These are phyloP conservation scores for Stagonosporopsis cucurbitacearum DNA, from an alignment of 2,329 filamentous ascomycete genomes.

Conservation along the genomic window DNA sequence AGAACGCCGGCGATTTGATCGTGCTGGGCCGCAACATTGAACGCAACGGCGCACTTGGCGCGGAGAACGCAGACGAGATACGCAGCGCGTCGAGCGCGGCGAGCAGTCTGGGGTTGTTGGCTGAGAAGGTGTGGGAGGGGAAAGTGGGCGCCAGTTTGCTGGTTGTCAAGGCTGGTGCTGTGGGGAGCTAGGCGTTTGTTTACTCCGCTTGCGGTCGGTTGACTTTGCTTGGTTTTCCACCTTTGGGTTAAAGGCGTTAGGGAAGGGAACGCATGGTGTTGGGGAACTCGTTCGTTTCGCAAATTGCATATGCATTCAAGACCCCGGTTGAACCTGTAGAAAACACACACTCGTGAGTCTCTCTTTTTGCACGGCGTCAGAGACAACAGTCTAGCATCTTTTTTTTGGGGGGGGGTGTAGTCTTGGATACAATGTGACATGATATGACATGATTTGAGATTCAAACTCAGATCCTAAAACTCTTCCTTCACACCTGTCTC, in stretches of 20 bases:
- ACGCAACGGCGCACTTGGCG: slow-evolving; percentile 34
- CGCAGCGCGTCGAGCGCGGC: slow-evolving; percentile 38
- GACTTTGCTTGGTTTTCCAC: too few species aligned
- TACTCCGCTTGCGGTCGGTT: too few species aligned
- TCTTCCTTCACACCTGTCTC: not conserved
- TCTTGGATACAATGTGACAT: too few species aligned
- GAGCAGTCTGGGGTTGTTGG: slow-evolving; percentile 64
- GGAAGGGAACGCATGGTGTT: not conserved
- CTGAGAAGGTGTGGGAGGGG: slow-evolving; percentile 64
- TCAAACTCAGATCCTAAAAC: too few species aligned
- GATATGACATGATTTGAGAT: too few species aligned
- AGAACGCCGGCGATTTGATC: slow-evolving; percentile 74
- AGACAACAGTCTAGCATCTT: not conserved
- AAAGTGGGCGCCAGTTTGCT: slow-evolving; percentile 71
- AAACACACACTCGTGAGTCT: too few species aligned
- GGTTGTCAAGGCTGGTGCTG: slow-evolving; percentile 66
- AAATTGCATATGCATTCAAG: too few species aligned
- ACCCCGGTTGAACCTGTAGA: too few species aligned
- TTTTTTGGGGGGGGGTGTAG: too few species aligned
- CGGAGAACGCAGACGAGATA: slow-evolving; percentile 53
- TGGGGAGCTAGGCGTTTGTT: not conserved
- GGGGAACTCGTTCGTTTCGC: too few species aligned
- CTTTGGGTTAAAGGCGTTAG: not conserved
- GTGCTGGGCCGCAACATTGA: slow-evolving; percentile 64
- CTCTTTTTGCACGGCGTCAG: too few species aligned